Evolutionary conservation across 192 early-diverging fungal genomes (phyloP), one percentile per base, ranked within the genome.

Genomic region (Coemansia aciculifera): DNA sequence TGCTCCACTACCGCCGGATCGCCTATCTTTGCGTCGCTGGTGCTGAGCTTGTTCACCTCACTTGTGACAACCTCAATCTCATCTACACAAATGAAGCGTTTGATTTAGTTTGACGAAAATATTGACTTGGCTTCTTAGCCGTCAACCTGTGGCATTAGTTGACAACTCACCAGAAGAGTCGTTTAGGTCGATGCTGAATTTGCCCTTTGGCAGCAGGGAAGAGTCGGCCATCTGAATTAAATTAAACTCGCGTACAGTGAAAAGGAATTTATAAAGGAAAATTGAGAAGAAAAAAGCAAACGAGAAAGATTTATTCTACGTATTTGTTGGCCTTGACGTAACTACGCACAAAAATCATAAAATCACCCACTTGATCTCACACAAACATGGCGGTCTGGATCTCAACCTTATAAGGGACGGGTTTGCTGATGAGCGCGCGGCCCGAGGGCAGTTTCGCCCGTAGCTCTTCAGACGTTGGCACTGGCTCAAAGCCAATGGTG

Each of bases 401-500:
- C 7, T 39, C 40, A 7, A 23, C 34, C 37, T 52, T 21, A 39
- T 82, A 77, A 4, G 29, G 60, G 40, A 77, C 34, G 1, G 72
- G 66, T 13, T 70, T 72, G 66, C 79, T 82, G 29, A 82, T 57
- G 19, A 83, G 66, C 2, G 81, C 37, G 3, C 81, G 72, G 29
- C 81, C 81, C 9, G 77, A 72, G 8, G 81, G 81, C 34, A 83
- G 64, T 11, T 67, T 54, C 12, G 71, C 71, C 1, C 72, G 81
- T 69, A 83, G 59, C 27, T 83, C 81, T 34, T 78, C 75, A 3
- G 81, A 73, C 21, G 76, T 73, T 12, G 81, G 81, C 12, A 83
- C 73, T 0, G 63, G 52, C 61, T 83, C 81, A 64, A 83, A 76
- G n/a, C 81, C 77, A 69, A 83, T 79, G 10, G 77, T 69, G 61